Conservation (phyloP, 192 early-diverging fungal species). For the Funneliformis geosporum region DNA sequence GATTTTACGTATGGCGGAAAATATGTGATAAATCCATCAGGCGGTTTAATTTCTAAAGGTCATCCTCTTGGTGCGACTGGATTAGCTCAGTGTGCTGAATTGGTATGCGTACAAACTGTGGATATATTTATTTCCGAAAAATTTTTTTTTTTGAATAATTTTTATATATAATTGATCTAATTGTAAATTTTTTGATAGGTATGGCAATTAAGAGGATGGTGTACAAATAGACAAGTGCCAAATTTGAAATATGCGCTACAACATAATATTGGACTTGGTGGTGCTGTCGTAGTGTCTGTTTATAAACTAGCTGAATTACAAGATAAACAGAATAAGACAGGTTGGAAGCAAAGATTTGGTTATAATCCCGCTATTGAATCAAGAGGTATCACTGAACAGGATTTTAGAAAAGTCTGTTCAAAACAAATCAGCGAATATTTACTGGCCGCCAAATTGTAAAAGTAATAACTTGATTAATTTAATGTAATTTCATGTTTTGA, state of each 20-base stretch:
- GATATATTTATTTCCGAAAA: background rate
- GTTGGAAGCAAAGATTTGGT: constrained; percentile 43
- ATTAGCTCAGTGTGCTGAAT: constrained; percentile 70
- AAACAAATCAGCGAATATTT: constrained; percentile 7
- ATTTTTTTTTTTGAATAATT: background rate
- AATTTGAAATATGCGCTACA: constrained; percentile 67
- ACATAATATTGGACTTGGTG: constrained; percentile 76
- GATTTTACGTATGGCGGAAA: constrained; percentile 64
- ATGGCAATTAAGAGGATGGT: constrained; percentile 68
- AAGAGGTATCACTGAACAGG: constrained; percentile 55
- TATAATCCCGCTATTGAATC: constrained; percentile 68
- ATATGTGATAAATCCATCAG: constrained; percentile 71
- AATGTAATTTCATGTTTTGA: no score
- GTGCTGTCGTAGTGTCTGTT: constrained; percentile 67
- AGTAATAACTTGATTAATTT: no score
- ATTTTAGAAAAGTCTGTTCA: constrained; percentile 42
- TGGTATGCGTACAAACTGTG: constrained; percentile 24
- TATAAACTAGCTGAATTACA: constrained; percentile 55
- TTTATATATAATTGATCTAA: background rate
- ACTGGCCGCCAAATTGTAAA: background rate
- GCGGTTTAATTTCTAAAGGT: constrained; percentile 76
- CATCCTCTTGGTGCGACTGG: constrained; percentile 79
- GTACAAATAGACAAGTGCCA: constrained; percentile 66
- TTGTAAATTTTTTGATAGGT: constrained; percentile 6
- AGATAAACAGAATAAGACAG: constrained; percentile 34